These are phyloP conservation scores for Leccinum subgranulosum DNA, from an alignment of 768 basidiomycete species.

Conservation along the genomic window DNA sequence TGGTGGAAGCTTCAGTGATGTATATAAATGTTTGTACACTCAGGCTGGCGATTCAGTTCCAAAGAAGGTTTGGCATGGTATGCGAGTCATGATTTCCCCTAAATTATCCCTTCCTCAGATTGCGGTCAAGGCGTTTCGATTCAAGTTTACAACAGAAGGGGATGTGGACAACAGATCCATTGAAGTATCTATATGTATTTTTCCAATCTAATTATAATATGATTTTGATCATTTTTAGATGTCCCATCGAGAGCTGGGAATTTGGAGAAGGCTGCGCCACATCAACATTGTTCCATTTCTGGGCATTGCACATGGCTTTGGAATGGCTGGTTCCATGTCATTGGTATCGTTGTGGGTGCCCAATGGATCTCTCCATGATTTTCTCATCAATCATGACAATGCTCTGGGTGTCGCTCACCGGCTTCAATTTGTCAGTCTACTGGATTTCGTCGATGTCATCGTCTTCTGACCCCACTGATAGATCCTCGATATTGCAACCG, in stretches of 20 bases:
- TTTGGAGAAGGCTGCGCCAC: neutral
- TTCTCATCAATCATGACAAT: neutral
- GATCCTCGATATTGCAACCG: neutral
- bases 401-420: neutral
- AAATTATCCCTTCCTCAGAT: neutral
- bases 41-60: neutral
- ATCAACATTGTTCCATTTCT: neutral
- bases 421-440: neutral
- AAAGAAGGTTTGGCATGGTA: slow-evolving; percentile 1
- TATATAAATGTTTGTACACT: slow-evolving; percentile 9
- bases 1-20: slow-evolving; percentile 16
- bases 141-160: neutral
- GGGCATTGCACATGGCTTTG: neutral
- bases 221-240: neutral
- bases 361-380: neutral
- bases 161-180: neutral
- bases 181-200: neutral
- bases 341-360: neutral
- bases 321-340: neutral
- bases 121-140: neutral
- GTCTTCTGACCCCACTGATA: neutral
- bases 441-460: neutral
- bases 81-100: neutral
- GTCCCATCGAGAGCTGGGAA: neutral
- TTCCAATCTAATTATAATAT: neutral